Base-by-base conservation (phyloP, 345 rosid genomes). In the Tarenaya hassleriana region DNA sequence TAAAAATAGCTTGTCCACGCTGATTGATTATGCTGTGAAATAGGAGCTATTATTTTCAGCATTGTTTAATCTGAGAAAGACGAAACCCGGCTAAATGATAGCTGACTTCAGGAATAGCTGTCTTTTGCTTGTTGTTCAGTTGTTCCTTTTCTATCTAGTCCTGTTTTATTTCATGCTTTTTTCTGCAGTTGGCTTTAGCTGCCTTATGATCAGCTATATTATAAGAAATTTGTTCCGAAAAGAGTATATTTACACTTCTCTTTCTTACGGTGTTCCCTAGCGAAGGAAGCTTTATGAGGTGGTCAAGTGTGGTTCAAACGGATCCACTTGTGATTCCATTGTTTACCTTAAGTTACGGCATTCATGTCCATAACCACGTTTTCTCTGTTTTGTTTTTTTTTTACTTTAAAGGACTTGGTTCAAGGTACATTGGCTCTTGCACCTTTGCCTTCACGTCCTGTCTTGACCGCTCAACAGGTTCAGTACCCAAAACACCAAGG, bases 401-500 rank as follows among this genome's bases (percentile, higher is more conserved):
- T n/a, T n/a, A n/a, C 15, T 75, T 55, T 39, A 49, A 64, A 83
- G 92, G 92, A 82, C 71, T 32, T 75, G 71, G 67, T 73, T 63
- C 92, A 70, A 49, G 74, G 67, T 42, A 55, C 72, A 42, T 65
- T 75, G 38, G 76, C 77, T 33, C 56, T 80, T 34, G 44, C 87
- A 40, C 76, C 74, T 12, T 61, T 68, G 56, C 60, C 86, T 42
- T 60, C 71, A 1, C 68, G 72, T 55, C 86, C 97, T 59, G 56
- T 71, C 41, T 56, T 75, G 41, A 41, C 74, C 17, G 57, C 72
- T 0, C 78, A 73, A 60, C 87, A 81, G 47, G 69, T 76, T 47
- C 95, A 74, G 55, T 72, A 62, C 62, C 73, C 75, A 8, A 81
- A 81, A 62, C 82, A 69, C 54, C 85, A 71, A 69, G 85, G 85